Evolutionary conservation across 2,329 filamentous ascomycete species (phyloP).

Genomic region (Beauveria pseudobassiana): DNA sequence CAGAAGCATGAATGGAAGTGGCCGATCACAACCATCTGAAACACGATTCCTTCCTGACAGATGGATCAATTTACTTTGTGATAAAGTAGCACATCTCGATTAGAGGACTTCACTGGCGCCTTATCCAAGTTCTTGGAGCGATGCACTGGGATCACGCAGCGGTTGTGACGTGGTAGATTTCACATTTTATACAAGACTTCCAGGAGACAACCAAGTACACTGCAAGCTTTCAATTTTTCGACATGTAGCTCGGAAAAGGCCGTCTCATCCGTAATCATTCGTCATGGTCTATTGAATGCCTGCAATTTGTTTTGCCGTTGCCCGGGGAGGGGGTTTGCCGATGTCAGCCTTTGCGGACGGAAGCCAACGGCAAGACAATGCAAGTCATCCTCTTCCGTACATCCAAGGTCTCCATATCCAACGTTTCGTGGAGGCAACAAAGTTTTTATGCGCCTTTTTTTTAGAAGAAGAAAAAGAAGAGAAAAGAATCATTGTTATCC

Average conservation of each 20-base stretch:
- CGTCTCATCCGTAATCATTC: no score
- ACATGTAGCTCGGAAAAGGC: no score
- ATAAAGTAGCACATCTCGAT: background rate
- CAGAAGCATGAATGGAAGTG: background rate
- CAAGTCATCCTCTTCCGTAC: background rate
- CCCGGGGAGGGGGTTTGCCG: no score
- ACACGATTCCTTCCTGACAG: background rate
- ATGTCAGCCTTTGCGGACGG: background rate
- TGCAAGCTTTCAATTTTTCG: no score
- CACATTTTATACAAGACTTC: no score
- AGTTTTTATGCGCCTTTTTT: background rate
- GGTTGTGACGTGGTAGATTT: no score
- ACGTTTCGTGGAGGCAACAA: background rate
- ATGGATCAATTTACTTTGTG: background rate
- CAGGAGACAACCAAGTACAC: no score
- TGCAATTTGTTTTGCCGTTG: background rate
- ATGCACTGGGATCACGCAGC: no score
- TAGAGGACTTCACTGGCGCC: background rate
- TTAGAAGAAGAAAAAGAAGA: no score
- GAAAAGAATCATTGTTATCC: fast-evolving
- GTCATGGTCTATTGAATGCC: no score
- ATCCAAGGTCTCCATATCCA: background rate
- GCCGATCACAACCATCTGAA: background rate
- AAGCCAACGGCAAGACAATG: background rate
- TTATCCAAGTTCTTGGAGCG: no score